Conservation (phyloP, 2,329 filamentous ascomycete species). For the Aspergillus sp. region DNA sequence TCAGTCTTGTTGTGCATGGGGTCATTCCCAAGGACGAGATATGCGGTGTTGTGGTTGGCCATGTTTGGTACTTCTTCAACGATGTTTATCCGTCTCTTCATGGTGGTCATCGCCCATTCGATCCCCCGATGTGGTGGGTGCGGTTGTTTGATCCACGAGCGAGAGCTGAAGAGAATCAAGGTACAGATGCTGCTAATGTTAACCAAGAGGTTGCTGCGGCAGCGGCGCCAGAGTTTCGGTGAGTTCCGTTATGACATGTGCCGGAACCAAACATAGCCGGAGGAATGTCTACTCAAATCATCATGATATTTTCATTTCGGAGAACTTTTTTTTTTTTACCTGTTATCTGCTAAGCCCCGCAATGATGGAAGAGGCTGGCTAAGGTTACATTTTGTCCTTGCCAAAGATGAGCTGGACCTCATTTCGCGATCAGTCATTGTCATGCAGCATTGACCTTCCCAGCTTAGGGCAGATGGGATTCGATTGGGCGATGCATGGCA, state of each 20-base stretch:
- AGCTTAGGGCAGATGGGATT: not conserved
- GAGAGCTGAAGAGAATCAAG: constrained; percentile 12
- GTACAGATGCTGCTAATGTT: constrained; percentile 28
- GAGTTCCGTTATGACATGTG: constrained; percentile 7
- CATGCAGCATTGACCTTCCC: not conserved
- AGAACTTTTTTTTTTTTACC: not conserved
- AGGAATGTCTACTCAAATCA: not conserved
- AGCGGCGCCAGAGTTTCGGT: constrained; percentile 35
- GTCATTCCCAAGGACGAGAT: constrained; percentile 93
- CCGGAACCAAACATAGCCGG: not conserved
- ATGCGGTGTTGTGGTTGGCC: constrained; percentile 89
- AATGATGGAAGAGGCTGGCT: not conserved
- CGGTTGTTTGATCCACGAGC: constrained; percentile 66
- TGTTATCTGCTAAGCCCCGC: not conserved
- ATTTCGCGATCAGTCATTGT: not conserved
- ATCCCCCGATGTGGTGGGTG: constrained; percentile 88
- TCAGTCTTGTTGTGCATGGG: constrained; percentile 88
- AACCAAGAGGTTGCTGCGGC: constrained; percentile 36
- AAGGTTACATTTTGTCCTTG: not conserved
- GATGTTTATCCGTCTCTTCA: constrained; percentile 95
- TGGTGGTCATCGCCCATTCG: constrained; percentile 78
- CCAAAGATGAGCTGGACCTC: not conserved
- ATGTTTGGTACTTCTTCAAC: constrained; percentile 97
- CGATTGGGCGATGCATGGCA: not conserved
- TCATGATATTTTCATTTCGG: not conserved